phyloP scores from a whole-genome alignment of 1,284 basidiomycete genomes.

The Cutaneotrichosporon arboriforme region DNA sequence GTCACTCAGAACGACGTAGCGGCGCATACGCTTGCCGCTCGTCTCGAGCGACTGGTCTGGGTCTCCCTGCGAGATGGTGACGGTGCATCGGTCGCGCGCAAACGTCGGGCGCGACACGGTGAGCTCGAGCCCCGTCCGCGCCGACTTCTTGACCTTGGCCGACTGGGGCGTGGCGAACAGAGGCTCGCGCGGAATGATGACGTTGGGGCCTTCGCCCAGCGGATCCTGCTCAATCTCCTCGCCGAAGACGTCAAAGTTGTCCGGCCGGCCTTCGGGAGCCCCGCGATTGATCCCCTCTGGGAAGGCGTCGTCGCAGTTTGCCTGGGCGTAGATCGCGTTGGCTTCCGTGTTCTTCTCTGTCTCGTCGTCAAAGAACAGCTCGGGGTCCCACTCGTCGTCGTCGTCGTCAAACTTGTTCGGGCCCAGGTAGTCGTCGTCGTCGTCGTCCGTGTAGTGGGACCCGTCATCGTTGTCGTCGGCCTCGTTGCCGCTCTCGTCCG shows the following conservation, averaged over 20 bases:
- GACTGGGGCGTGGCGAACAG: slow-evolving; percentile 29
- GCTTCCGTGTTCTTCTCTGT: slow-evolving; percentile 66
- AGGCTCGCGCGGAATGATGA: slow-evolving; percentile 54
- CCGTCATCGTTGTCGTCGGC: slow-evolving; percentile 36
- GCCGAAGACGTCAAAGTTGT: slow-evolving; percentile 46
- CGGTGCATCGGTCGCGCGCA: slow-evolving; percentile 86
- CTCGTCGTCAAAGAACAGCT: slow-evolving; percentile 65
- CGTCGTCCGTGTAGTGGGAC: slow-evolving; percentile 23
- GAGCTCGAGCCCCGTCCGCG: slow-evolving; percentile 47
- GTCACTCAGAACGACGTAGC: slow-evolving; percentile 89
- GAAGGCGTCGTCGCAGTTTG: not conserved
- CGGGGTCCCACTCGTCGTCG: slow-evolving; percentile 46
- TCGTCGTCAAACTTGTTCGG: slow-evolving; percentile 42
- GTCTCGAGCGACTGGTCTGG: slow-evolving; percentile 57
- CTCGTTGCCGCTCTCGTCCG: slow-evolving; percentile 32
- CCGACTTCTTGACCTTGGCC: slow-evolving; percentile 29
- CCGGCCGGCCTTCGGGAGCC: not conserved
- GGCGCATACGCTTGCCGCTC: slow-evolving; percentile 57
- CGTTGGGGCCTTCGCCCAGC: slow-evolving; percentile 64
- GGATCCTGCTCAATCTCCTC: slow-evolving; percentile 49
- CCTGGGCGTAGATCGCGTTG: slow-evolving; percentile 56
- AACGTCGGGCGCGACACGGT: slow-evolving; percentile 72
- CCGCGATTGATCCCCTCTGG: not conserved
- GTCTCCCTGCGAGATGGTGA: slow-evolving; percentile 78
- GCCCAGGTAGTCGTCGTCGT: slow-evolving; percentile 50